phyloP scores from a whole-genome alignment of 2,329 filamentous ascomycete species.

The Xylaria sp. region DNA sequence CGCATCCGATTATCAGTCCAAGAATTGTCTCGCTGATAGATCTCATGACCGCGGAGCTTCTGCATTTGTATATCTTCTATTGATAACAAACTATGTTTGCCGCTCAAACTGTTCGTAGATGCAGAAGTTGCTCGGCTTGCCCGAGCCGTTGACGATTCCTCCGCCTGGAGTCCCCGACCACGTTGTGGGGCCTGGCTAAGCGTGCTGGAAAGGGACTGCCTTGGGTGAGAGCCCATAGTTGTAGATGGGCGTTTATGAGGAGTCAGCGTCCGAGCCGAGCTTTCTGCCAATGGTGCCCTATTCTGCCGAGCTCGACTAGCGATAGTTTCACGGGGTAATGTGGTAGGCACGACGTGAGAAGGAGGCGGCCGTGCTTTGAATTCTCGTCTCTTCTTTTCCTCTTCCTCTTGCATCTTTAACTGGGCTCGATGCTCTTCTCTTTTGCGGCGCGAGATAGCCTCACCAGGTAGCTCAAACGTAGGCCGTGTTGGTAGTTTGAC shows the following conservation, averaged over 20 bases:
- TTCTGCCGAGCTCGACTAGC: slow-evolving; percentile 62
- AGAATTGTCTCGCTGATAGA: slow-evolving; percentile 59
- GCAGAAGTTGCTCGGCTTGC: slow-evolving; percentile 51
- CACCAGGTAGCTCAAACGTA: slow-evolving; percentile 67
- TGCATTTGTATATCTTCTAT: slow-evolving; percentile 57
- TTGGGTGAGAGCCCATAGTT: slow-evolving; percentile 34
- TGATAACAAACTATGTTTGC: slow-evolving; percentile 56
- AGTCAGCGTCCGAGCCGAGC: slow-evolving; percentile 28
- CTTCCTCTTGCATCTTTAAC: slow-evolving; percentile 63
- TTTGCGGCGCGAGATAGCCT: slow-evolving; percentile 63
- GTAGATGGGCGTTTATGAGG: slow-evolving; percentile 40
- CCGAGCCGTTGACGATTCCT: slow-evolving; percentile 22
- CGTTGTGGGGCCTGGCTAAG: slow-evolving; percentile 39
- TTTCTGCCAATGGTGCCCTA: slow-evolving; percentile 43
- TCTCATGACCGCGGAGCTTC: slow-evolving; percentile 58
- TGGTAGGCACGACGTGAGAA: slow-evolving; percentile 47
- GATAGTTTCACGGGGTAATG: slow-evolving; percentile 60
- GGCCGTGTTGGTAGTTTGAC: slow-evolving; percentile 59
- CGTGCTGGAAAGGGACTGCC: slow-evolving; percentile 40
- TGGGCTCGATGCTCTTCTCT: slow-evolving; percentile 59
- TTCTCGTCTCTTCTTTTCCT: slow-evolving; percentile 63
- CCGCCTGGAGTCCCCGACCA: slow-evolving; percentile 34
- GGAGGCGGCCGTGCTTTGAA: slow-evolving; percentile 67
- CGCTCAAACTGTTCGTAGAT: slow-evolving; percentile 51
- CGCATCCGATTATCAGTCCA: slow-evolving; percentile 54